These are phyloP conservation scores for Euphorbia corollata DNA, from an alignment of 441 rosid genomes.

Conservation along the genomic window DNA sequence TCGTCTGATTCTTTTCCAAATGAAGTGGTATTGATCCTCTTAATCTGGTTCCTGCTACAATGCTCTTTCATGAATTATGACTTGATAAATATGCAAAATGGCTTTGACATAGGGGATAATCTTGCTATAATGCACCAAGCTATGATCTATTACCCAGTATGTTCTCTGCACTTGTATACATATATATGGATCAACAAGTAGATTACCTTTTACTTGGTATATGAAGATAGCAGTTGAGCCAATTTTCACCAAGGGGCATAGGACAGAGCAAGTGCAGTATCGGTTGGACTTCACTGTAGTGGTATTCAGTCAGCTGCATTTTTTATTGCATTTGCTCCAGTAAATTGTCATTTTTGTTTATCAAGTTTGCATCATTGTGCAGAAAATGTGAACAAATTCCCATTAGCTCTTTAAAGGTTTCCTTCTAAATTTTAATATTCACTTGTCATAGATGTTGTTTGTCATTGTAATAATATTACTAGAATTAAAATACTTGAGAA, in stretches of 20 bases:
- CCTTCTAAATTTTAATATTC: too few relatives aligned
- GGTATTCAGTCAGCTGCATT: neutral
- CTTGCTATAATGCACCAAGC: slow-evolving; percentile 50
- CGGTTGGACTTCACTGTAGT: neutral
- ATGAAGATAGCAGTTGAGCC: slow-evolving; percentile 65
- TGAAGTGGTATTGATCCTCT: neutral
- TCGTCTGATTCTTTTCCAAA: neutral
- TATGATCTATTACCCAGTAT: slow-evolving; percentile 51
- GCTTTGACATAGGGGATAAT: slow-evolving; percentile 57
- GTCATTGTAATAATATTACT: too few relatives aligned
- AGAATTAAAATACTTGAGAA: too few relatives aligned
- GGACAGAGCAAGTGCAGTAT: slow-evolving; percentile 68
- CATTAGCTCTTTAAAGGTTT: neutral
- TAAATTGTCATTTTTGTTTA: neutral
- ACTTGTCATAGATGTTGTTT: too few relatives aligned
- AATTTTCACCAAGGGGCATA: slow-evolving; percentile 79
- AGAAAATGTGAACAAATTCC: neutral
- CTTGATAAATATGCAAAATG: slow-evolving; percentile 45
- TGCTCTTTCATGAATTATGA: slow-evolving; percentile 28
- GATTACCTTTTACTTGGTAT: slow-evolving; percentile 20
- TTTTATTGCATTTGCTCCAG: neutral
- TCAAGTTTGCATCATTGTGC: neutral
- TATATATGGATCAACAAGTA: slow-evolving; percentile 5
- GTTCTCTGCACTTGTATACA: slow-evolving; percentile 21
- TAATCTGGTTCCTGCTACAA: neutral